Evolutionary conservation across 108 stramenopile genomes (phyloP), one percentile per base, ranked within the genome.

Genomic region (Cyclostephanos tholiformis): DNA sequence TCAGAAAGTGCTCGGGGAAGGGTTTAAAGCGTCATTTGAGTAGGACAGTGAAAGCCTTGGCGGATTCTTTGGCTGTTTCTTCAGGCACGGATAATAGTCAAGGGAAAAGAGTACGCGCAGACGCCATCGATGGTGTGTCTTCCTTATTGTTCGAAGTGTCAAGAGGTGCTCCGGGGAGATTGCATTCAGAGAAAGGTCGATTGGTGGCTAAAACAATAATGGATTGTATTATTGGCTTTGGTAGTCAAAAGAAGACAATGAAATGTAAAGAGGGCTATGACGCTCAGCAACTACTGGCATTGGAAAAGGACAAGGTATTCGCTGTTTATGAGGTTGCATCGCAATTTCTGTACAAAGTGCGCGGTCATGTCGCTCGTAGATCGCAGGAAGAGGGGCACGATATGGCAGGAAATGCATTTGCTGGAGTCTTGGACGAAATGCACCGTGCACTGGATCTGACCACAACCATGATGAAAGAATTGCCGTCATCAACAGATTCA

Each of bases 41-140:
- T 48, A 74, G 87, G 44, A 88, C 92, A 26, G 58, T 95, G 19
- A 82, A 86, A 59, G 91, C 94, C 13, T 63, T 95, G 59, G 82
- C 80, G 16, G 72, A 78, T 3, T 77, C 87, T 50, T 22, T 69
- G 13, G 61, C 79, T 9, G 27, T 51, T 55, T 48, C 84, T 69
- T 27, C 68, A 53, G 38, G 17, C 50, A 55, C 8, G 9, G 39
- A 29, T 26, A 20, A 39, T 9, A 22, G 11, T 43, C n/a, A 50
- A 50, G 55, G 77, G 52, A 78, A 81, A 77, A 67, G 86, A 51
- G 82, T 81, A n/a, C 75, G 83, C 30, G 36, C 32, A 14, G 86
- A 95, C 72, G 91, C 91, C 13, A 77, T 89, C 17, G 93, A 95
- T 84, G 93, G 93, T 26, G 87, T 95, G 19, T 85, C 93, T 17